Evolutionary conservation across 208 protist genomes (phyloP).

Genomic region (Trypanosoma congolense): DNA sequence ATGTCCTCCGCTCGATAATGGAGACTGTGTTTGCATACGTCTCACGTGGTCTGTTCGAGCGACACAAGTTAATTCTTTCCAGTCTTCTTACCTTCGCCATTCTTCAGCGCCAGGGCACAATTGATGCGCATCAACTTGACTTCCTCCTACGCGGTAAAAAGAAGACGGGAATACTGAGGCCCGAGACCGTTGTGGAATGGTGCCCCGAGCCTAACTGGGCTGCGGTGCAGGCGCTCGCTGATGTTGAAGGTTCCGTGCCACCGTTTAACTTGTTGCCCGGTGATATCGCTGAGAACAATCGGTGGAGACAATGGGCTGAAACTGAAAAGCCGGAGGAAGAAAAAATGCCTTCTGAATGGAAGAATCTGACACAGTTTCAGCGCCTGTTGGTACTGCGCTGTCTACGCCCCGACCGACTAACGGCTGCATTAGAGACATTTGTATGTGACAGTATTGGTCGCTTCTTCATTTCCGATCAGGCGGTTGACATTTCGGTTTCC

Average conservation of each 20-base stretch:
- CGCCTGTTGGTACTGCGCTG: constrained; percentile 94
- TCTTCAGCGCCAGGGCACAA: constrained; percentile 65
- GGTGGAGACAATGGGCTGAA: constrained; percentile 90
- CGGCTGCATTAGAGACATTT: constrained; percentile 90
- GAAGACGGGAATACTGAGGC: constrained; percentile 77
- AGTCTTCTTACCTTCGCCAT: constrained; percentile 94
- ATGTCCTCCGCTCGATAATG: constrained; percentile 93
- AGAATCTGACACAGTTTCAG: constrained; percentile 95
- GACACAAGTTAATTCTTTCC: constrained; percentile 98
- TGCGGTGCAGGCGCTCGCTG: constrained; percentile 85
- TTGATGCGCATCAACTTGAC: constrained; percentile 89
- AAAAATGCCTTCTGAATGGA: constrained; percentile 92
- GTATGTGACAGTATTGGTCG: constrained; percentile 90
- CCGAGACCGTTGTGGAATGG: constrained; percentile 90
- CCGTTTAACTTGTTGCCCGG: constrained; percentile 81
- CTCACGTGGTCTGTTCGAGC: constrained; percentile 97
- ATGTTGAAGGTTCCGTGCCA: constrained; percentile 86
- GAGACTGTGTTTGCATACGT: constrained; percentile 93
- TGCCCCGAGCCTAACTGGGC: constrained; percentile 91
- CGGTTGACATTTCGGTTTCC: constrained; percentile 91
- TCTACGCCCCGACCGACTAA: constrained; percentile 96
- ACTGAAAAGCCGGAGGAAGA: constrained; percentile 89
- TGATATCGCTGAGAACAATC: constrained; percentile 91
- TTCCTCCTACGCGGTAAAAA: constrained; percentile 93
- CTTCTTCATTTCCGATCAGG: constrained; percentile 94